Percentiles rank a stretch among this genome's conserved stretches.
Conservation (phyloP, 345 rosid genomes). For the Mangifera indica region DNA sequence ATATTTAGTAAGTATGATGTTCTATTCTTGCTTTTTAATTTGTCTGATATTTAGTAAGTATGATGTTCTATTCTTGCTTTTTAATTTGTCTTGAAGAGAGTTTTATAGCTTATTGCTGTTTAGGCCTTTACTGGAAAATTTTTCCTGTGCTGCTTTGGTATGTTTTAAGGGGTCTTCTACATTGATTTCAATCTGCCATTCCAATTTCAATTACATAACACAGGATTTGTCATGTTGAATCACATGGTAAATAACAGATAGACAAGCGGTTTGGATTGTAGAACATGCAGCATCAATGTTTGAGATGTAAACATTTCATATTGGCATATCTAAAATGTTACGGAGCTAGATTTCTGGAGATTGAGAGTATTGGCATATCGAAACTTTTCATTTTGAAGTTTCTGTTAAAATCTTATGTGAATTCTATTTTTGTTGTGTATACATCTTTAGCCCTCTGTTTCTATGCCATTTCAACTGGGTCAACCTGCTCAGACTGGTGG, state of each 20-base stretch:
- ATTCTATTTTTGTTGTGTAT: conserved; percentile 10
- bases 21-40: neutral
- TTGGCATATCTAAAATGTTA: neutral
- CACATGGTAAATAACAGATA: neutral
- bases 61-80: neutral
- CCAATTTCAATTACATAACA: neutral
- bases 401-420: conserved; percentile 2
- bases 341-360: neutral
- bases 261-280: neutral
- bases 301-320: neutral
- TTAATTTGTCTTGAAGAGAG: neutral
- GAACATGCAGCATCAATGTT: neutral
- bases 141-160: neutral
- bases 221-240: neutral
- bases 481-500: conserved; percentile 51
- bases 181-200: neutral
- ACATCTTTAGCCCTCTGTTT: conserved; percentile 42
- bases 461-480: conserved; percentile 46
- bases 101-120: neutral
- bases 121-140: neutral
- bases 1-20: no score
- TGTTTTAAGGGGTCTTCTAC: neutral
- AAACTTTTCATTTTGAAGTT: neutral
- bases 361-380: no score
- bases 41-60: neutral